phyloP scores from a whole-genome alignment of 2,329 filamentous ascomycete species.

The Elsinoe ampelina region DNA sequence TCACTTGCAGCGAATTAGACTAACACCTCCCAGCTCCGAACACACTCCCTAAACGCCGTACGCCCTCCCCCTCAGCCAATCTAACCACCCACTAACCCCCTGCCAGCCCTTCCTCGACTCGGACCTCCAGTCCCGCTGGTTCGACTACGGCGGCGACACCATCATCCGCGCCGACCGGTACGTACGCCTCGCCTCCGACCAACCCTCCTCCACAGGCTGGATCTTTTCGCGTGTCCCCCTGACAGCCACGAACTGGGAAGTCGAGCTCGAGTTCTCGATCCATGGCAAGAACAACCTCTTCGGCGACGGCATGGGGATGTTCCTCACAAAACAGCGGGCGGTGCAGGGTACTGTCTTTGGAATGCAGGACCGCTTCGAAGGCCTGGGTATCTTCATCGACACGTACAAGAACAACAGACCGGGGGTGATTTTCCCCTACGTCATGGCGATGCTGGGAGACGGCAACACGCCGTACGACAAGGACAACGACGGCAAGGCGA shows the following conservation, averaged over 20 bases:
- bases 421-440: conserved; percentile 88
- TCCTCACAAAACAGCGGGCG: conserved; percentile 89
- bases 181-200: conserved; percentile 83
- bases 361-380: conserved; percentile 78
- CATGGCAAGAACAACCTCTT: conserved; percentile 81
- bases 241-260: conserved; percentile 98
- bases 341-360: conserved; percentile 79
- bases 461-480: conserved; percentile 85
- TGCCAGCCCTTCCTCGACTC: conserved; percentile 87
- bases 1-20: not conserved
- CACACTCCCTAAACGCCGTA: conserved; percentile 27
- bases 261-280: conserved; percentile 92
- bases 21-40: conserved; percentile 22
- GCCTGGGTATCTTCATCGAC: conserved; percentile 89
- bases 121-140: conserved; percentile 97
- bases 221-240: conserved; percentile 88
- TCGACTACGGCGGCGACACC: conserved; percentile 94
- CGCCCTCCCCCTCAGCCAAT: conserved; percentile 11
- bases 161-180: conserved; percentile 72
- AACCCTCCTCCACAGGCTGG: conserved; percentile 84
- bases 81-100: not conserved
- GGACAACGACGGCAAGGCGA: conserved; percentile 84
- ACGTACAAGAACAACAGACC: conserved; percentile 99
- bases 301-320: conserved; percentile 95
- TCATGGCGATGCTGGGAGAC: conserved; percentile 97